phyloP scores from a whole-genome alignment of 2,329 filamentous ascomycete species.

The Aspergillus ochraceoroseus region DNA sequence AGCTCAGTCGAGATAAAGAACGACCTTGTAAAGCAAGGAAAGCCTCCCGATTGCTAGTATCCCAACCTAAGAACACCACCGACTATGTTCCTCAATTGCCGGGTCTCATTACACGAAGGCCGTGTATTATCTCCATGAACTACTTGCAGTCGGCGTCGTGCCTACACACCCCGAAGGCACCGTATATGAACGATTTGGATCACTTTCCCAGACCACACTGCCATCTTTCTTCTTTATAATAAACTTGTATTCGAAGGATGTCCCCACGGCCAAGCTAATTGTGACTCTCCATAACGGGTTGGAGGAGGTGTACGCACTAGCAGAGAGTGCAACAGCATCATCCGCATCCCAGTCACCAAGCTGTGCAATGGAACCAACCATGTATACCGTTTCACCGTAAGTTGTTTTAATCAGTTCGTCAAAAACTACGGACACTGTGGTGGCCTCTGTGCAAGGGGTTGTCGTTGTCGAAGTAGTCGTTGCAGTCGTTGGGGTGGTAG shows the following conservation, averaged over 20 bases:
- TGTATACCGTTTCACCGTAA: slow-evolving; percentile 61
- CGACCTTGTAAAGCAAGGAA: too few species aligned
- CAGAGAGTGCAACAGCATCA: slow-evolving; percentile 54
- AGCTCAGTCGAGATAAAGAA: too few species aligned
- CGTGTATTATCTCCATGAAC: slow-evolving; percentile 41
- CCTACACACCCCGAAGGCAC: slow-evolving; percentile 37
- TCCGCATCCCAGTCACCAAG: slow-evolving; percentile 60
- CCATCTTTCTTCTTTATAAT: slow-evolving; percentile 53
- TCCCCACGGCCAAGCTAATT: slow-evolving; percentile 53
- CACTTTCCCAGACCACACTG: slow-evolving; percentile 59
- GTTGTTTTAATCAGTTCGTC: slow-evolving; percentile 54
- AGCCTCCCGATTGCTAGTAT: too few species aligned
- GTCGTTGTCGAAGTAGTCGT: slow-evolving; percentile 10
- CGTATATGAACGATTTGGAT: slow-evolving; percentile 45
- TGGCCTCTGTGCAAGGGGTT: slow-evolving; percentile 22
- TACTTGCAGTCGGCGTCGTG: slow-evolving; percentile 33
- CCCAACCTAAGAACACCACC: too few species aligned
- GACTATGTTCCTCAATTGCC: too few species aligned
- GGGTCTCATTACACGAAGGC: too few species aligned
- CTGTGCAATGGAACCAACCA: slow-evolving; percentile 56
- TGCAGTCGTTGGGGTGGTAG: slow-evolving; percentile 5
- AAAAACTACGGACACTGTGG: slow-evolving; percentile 59
- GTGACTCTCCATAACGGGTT: slow-evolving; percentile 60
- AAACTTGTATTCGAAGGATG: slow-evolving; percentile 63
- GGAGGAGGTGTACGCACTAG: slow-evolving; percentile 53